These are phyloP conservation scores for Cryptosporidium parvum DNA, from an alignment of 169 alveolate species.

Conservation along the genomic window DNA sequence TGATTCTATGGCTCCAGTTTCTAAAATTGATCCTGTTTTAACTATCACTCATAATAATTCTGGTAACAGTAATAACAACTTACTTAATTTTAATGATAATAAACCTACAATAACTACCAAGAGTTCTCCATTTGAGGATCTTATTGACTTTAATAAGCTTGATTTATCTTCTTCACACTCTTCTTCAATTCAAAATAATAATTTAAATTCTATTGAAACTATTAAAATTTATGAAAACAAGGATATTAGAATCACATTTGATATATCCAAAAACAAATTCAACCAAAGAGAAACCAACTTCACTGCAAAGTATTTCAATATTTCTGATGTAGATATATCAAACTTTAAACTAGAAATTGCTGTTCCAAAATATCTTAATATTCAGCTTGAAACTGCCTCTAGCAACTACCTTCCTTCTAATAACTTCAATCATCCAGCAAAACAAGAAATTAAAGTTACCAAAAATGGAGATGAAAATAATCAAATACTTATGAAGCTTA, in stretches of 20 bases:
- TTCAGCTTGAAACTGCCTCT: conserved; percentile 35
- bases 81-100: background rate
- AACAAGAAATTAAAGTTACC: conserved; percentile 39
- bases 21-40: background rate
- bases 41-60: background rate
- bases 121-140: conserved; percentile 50
- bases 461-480: conserved; percentile 10
- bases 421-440: conserved; percentile 32
- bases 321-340: conserved; percentile 20
- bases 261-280: conserved; percentile 19
- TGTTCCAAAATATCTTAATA: conserved; percentile 53
- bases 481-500: conserved; percentile 54
- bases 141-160: conserved; percentile 30
- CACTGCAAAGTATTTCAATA: conserved; percentile 53
- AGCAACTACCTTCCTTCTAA: conserved; percentile 4
- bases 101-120: background rate
- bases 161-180: background rate
- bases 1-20: background rate
- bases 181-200: background rate
- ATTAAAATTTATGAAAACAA: conserved; percentile 32
- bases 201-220: background rate
- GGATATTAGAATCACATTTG: conserved; percentile 34
- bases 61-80: background rate
- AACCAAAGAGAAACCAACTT: conserved; percentile 14
- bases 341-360: conserved; percentile 63